phyloP scores from a whole-genome alignment of 441 rosid genomes.

The Viola pubescens region DNA sequence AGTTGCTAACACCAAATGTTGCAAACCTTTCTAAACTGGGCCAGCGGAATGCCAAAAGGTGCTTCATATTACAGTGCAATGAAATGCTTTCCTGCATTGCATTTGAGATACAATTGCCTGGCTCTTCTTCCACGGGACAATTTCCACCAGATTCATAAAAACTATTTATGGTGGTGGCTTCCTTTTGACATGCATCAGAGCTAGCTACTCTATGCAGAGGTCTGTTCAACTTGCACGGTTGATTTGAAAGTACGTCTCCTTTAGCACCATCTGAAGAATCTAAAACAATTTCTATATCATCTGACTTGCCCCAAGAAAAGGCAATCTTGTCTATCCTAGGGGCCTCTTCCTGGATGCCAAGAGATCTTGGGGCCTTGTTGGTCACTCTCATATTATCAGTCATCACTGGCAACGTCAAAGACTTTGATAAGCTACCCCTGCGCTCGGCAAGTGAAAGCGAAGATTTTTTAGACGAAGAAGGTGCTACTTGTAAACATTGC shows the following conservation, averaged over 20 bases:
- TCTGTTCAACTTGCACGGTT: slow-evolving; percentile 24
- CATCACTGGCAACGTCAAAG: slow-evolving; percentile 61
- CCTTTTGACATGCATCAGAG: slow-evolving; percentile 28
- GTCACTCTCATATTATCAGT: slow-evolving; percentile 36
- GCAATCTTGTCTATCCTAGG: slow-evolving; percentile 20
- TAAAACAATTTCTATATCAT: slow-evolving; percentile 44
- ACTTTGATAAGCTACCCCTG: slow-evolving; percentile 60
- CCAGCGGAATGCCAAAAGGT: slow-evolving; percentile 49
- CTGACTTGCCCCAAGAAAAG: slow-evolving; percentile 37
- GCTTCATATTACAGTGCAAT: slow-evolving; percentile 22
- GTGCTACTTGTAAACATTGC: slow-evolving; percentile 20
- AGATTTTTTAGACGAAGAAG: slow-evolving; percentile 37
- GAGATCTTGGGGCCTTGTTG: slow-evolving; percentile 19
- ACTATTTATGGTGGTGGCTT: slow-evolving; percentile 26
- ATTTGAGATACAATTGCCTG: slow-evolving; percentile 16
- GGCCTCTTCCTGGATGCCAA: slow-evolving; percentile 26
- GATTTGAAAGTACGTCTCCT: slow-evolving; percentile 27
- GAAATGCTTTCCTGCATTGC: slow-evolving; percentile 22
- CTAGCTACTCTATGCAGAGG: slow-evolving; percentile 30
- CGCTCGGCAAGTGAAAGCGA: slow-evolving; percentile 79
- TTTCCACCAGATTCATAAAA: slow-evolving; percentile 25
- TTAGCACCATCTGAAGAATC: slow-evolving; percentile 35
- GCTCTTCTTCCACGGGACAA: slow-evolving; percentile 17
- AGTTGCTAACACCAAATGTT: slow-evolving; percentile 31
- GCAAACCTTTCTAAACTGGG: slow-evolving; percentile 63